Conservation (phyloP, 345 rosid species). For the Gossypium stocksii region DNA sequence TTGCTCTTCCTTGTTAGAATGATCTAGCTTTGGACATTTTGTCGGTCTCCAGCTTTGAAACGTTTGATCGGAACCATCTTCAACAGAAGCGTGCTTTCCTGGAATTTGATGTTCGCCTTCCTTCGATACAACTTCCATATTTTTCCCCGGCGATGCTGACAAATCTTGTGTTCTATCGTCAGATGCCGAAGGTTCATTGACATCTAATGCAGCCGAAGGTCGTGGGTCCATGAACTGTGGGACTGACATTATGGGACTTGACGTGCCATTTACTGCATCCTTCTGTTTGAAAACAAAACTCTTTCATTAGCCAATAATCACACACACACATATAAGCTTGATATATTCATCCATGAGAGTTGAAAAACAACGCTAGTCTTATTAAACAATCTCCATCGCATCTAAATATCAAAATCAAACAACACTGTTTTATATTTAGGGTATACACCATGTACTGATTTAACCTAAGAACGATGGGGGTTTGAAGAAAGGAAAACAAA, state of each 20-base stretch:
- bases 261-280: conserved; percentile 22
- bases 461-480: neutral
- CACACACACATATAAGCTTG: neutral
- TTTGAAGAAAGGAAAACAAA: neutral
- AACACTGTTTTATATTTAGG: neutral
- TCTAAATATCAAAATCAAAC: neutral
- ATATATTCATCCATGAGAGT: neutral
- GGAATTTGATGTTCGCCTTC: conserved; percentile 23
- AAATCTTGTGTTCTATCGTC: conserved; percentile 30
- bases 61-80: conserved; percentile 36
- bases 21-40: conserved; percentile 43
- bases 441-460: no score
- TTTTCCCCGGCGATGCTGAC: conserved; percentile 28
- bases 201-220: conserved; percentile 31
- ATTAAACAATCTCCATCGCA: neutral
- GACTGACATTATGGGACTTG: conserved; percentile 28
- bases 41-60: conserved; percentile 46
- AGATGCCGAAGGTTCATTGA: conserved; percentile 27
- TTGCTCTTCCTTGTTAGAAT: conserved; percentile 41
- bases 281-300: conserved; percentile 22
- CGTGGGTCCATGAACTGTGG: conserved; percentile 39
- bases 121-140: conserved; percentile 33
- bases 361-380: neutral
- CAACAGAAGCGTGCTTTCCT: conserved; percentile 26
- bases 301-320: neutral